phyloP scores from a whole-genome alignment of 352 stramenopile genomes.

The Phytopythium sindhum region DNA sequence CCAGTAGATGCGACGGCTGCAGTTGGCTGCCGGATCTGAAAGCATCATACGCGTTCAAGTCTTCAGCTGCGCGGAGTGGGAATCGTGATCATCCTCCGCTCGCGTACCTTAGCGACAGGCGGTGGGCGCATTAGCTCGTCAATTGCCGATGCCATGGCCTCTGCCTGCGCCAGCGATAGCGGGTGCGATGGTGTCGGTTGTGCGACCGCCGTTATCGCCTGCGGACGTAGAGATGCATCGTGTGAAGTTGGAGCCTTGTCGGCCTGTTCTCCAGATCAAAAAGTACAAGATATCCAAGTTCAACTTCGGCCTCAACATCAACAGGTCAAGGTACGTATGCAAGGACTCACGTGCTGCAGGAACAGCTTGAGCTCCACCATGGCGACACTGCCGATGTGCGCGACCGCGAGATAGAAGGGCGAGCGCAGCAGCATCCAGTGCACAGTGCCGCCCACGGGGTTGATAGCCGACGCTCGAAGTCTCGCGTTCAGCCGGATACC shows the following conservation, averaged over 20 bases:
- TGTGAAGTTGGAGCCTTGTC: constrained; percentile 16
- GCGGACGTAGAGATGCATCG: background rate
- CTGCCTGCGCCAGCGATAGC: constrained; percentile 5
- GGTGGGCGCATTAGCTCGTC: constrained; percentile 40
- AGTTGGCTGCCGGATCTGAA: background rate
- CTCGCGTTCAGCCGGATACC: constrained; percentile 70
- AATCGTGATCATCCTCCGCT: background rate
- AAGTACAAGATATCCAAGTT: background rate
- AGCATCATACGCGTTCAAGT: background rate
- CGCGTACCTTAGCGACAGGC: constrained; percentile 16
- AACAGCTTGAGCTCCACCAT: constrained; percentile 74
- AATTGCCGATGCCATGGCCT: constrained; percentile 13
- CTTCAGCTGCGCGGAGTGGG: background rate
- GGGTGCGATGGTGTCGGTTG: background rate
- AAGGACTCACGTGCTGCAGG: constrained; percentile 53
- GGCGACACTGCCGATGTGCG: constrained; percentile 58
- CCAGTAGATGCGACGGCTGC: background rate
- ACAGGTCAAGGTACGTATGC: background rate
- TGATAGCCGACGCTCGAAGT: constrained; percentile 67
- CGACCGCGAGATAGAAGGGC: constrained; percentile 57
- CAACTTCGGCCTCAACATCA: background rate
- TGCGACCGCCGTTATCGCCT: background rate
- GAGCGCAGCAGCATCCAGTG: constrained; percentile 69
- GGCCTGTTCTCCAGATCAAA: constrained; percentile 14
- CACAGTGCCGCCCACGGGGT: constrained; percentile 68